Conservation (phyloP, 2,329 filamentous ascomycete species). For the Pseudogymnoascus sp. region DNA sequence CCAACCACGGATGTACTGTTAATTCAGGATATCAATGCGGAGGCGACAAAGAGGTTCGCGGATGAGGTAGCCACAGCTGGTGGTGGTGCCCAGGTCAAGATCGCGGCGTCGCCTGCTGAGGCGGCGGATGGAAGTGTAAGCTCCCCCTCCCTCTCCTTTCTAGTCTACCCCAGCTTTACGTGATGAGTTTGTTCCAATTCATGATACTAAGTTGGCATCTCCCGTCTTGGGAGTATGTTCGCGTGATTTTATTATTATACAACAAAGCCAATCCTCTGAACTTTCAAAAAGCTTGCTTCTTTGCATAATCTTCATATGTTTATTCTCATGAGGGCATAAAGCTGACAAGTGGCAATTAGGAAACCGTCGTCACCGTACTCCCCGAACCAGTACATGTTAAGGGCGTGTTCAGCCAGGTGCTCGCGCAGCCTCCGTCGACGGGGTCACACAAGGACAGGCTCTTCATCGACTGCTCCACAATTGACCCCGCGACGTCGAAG, state of each 20-base stretch:
- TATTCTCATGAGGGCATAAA: not conserved
- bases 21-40: constrained; percentile 57
- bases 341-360: constrained; percentile 41
- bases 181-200: constrained; percentile 48
- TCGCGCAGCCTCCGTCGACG: constrained; percentile 46
- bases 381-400: constrained; percentile 85
- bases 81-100: constrained; percentile 39
- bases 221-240: constrained; percentile 40
- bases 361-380: constrained; percentile 78
- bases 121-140: constrained; percentile 61
- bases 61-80: constrained; percentile 37
- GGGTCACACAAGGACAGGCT: constrained; percentile 52
- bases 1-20: constrained; percentile 52
- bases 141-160: constrained; percentile 16
- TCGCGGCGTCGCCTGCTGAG: constrained; percentile 50
- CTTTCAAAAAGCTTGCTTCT: constrained; percentile 12
- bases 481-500: constrained; percentile 79
- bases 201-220: constrained; percentile 69
- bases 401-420: constrained; percentile 69
- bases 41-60: constrained; percentile 46
- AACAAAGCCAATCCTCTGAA: constrained; percentile 71
- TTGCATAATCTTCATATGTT: not conserved
- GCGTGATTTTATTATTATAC: constrained; percentile 50
- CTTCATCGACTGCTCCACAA: constrained; percentile 95
- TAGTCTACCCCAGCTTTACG: constrained; percentile 18